Conservation (phyloP, 768 basidiomycete genomes). For the Boletus sp. region DNA sequence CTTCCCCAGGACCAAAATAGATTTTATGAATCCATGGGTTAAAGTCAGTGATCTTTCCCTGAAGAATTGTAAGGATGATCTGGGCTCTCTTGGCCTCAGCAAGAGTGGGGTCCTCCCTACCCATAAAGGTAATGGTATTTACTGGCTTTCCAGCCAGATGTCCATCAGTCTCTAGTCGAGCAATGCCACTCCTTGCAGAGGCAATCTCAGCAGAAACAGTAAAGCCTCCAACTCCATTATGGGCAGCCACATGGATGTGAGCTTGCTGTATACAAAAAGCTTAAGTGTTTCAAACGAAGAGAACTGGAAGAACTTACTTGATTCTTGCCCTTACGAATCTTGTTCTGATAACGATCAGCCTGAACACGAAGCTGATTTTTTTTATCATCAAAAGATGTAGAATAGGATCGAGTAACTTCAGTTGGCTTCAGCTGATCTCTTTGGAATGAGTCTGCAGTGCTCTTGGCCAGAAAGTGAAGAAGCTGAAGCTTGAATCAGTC, state of each 20-base stretch:
- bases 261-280: conserved; percentile 11
- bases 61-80: conserved; percentile 35
- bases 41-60: conserved; percentile 30
- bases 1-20: conserved; percentile 28
- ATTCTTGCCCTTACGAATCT: conserved; percentile 30
- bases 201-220: conserved; percentile 21
- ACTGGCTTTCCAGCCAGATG: conserved; percentile 32
- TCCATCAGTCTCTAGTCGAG: conserved; percentile 22
- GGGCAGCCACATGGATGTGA: conserved; percentile 23
- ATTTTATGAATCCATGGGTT: conserved; percentile 40
- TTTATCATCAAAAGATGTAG: conserved; percentile 7
- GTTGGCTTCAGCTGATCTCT: conserved; percentile 28
- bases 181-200: conserved; percentile 12
- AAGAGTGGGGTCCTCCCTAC: conserved; percentile 53
- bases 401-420: conserved; percentile 22
- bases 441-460: conserved; percentile 22
- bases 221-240: conserved; percentile 21
- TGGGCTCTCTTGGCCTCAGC: conserved; percentile 49
- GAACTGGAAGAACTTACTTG: conserved; percentile 34
- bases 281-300: background rate
- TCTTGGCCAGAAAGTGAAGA: conserved; percentile 29
- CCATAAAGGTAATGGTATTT: conserved; percentile 45
- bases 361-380: conserved; percentile 18
- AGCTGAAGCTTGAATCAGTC: conserved; percentile 15
- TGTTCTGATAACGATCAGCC: conserved; percentile 31